phyloP scores from a whole-genome alignment of 306 rosid genomes.

The Cotoneaster glaucophyllus region DNA sequence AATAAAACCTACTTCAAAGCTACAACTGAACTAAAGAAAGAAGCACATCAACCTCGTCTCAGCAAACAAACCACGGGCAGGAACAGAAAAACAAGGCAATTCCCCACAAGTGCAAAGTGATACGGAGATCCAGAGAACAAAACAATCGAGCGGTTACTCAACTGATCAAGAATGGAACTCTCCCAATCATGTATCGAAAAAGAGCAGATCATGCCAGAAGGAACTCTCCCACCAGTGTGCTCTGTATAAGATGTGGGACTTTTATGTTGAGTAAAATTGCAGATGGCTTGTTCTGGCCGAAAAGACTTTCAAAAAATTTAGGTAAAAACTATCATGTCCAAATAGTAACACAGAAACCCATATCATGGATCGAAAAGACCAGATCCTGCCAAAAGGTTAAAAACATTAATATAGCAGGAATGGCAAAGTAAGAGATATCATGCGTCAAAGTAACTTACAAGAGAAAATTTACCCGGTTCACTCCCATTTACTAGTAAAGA shows the following conservation, averaged over 20 bases:
- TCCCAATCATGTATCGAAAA: background rate
- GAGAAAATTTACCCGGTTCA: constrained; percentile 64
- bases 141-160: constrained; percentile 19
- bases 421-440: constrained; percentile 29
- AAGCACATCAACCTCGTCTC: constrained; percentile 12
- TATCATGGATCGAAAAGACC: constrained; percentile 72
- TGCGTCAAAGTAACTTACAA: constrained; percentile 23
- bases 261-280: constrained; percentile 23
- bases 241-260: constrained; percentile 19
- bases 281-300: constrained; percentile 42
- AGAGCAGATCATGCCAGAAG: background rate
- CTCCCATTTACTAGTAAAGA: constrained; percentile 50
- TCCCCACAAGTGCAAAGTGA: constrained; percentile 23
- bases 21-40: background rate
- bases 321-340: constrained; percentile 67
- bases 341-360: constrained; percentile 78
- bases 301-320: constrained; percentile 34
- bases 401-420: constrained; percentile 52
- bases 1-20: background rate
- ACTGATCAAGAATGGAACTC: constrained; percentile 24
- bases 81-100: constrained; percentile 26
- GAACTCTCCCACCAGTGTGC: constrained; percentile 27
- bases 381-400: constrained; percentile 97
- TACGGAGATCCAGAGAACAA: constrained; percentile 9
- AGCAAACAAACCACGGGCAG: constrained; percentile 39